Evolutionary conservation across 2,329 filamentous ascomycete species (phyloP).

Genomic region (Aspergillus tanneri): DNA sequence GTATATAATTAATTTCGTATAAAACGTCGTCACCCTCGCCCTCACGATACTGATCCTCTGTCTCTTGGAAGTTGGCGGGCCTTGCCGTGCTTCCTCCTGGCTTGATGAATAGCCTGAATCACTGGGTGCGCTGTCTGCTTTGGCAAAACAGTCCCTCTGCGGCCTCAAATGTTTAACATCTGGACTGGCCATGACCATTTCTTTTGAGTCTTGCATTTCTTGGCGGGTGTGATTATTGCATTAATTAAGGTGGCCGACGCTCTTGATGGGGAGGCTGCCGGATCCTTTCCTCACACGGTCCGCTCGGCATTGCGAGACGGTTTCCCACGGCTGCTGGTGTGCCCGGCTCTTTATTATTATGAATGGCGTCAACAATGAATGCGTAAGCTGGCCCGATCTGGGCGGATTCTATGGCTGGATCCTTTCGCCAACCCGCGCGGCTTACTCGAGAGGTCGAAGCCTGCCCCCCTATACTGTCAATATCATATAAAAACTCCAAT

Average conservation of each 20-base stretch:
- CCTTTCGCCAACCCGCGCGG: too few relatives aligned
- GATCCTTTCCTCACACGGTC: constrained; percentile 6
- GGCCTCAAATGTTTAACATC: constrained; percentile 5
- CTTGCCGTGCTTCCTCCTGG: constrained; percentile 4
- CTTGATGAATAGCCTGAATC: constrained; percentile 4
- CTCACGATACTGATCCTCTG: constrained; percentile 4
- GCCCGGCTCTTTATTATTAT: constrained; percentile 5
- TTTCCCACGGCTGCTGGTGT: constrained; percentile 1
- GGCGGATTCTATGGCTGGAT: too few relatives aligned
- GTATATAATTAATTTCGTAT: too few relatives aligned
- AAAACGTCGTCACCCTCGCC: constrained; percentile 5
- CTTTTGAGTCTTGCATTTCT: constrained; percentile 5
- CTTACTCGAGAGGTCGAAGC: too few relatives aligned
- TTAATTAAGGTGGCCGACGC: constrained; percentile 2
- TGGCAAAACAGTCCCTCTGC: too few relatives aligned
- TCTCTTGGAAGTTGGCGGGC: constrained; percentile 3
- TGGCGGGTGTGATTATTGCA: constrained; percentile 2
- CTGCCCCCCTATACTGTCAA: too few relatives aligned
- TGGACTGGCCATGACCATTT: constrained; percentile 3
- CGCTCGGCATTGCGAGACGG: constrained; percentile 5
- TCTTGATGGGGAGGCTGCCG: constrained; percentile 1
- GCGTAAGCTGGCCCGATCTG: constrained; percentile 2
- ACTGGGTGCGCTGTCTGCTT: constrained; percentile 3
- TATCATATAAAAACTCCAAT: too few relatives aligned
- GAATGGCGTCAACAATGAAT: constrained; percentile 5